These are phyloP conservation scores for Dictyostelium intermedium DNA, from an alignment of 78 protist species.

Conservation along the genomic window DNA sequence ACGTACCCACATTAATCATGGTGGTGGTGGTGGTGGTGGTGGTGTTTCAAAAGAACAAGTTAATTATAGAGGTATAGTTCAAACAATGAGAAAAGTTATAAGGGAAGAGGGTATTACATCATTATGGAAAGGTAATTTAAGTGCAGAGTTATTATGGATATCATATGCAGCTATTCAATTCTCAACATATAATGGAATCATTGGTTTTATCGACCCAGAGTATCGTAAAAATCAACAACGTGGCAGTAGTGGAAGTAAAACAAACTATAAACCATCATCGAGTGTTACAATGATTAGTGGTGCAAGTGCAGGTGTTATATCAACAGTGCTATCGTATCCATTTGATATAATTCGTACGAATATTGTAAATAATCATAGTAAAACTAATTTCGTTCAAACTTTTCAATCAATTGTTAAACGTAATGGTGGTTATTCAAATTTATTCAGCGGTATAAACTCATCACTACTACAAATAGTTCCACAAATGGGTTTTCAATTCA, in stretches of 20 bases:
- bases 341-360: constrained; percentile 59
- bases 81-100: background rate
- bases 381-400: background rate
- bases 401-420: background rate
- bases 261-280: constrained; percentile 5
- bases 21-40: background rate
- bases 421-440: background rate
- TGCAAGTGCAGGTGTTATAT: constrained; percentile 1
- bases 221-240: background rate
- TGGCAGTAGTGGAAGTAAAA: too few species aligned
- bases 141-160: constrained; percentile 65
- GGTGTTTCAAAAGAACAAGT: background rate
- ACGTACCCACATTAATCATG: background rate
- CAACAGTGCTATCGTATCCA: constrained; percentile 46
- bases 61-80: constrained; percentile 27
- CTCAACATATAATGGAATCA: background rate
- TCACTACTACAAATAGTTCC: constrained; percentile 61
- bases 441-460: constrained; percentile 29
- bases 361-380: constrained; percentile 8
- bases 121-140: constrained; percentile 67
- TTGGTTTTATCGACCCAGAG: constrained; percentile 8
- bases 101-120: constrained; percentile 43
- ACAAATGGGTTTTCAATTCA: constrained; percentile 56
- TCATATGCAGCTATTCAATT: constrained; percentile 36
- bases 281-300: constrained; percentile 26